A percentile compares a stretch with the other conserved stretches of the same genome.
Evolutionary conservation across 2,329 filamentous ascomycete species (phyloP).

Genomic region (Pseudogymnoascus sp.): DNA sequence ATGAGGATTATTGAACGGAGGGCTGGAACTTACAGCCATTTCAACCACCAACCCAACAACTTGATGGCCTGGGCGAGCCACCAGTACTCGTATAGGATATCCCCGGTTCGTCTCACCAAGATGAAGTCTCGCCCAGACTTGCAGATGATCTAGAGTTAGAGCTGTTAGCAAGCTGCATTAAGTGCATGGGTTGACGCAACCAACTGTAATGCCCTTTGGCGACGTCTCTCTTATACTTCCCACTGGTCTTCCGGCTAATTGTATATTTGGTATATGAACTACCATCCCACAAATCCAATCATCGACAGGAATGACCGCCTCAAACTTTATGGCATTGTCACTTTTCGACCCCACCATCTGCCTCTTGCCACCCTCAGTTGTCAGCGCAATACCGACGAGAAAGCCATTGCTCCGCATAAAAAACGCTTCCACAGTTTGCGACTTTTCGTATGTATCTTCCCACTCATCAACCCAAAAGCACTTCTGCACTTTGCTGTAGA

Average conservation of each 20-base stretch:
- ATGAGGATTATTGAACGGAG: background rate
- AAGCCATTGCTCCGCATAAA: background rate
- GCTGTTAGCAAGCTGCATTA: background rate
- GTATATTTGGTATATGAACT: conserved; percentile 8
- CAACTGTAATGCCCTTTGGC: conserved; percentile 3
- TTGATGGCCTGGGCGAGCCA: background rate
- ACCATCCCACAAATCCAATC: conserved; percentile 9
- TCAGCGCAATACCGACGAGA: background rate
- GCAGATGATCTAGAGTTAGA: background rate
- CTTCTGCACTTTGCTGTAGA: background rate
- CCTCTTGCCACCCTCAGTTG: background rate
- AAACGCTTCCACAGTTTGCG: background rate
- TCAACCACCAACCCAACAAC: conserved; percentile 5
- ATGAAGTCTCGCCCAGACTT: conserved; percentile 5
- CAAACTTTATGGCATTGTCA: background rate
- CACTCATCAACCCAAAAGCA: background rate
- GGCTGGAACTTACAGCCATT: conserved; percentile 8
- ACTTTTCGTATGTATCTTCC: background rate
- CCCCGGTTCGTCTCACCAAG: conserved; percentile 7
- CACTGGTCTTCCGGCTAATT: background rate
- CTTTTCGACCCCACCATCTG: background rate
- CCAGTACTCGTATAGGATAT: background rate
- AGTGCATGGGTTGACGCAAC: background rate
- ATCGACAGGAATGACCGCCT: background rate
- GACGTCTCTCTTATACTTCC: background rate